A percentile compares a stretch with the other conserved stretches of the same genome.
Evolutionary conservation across 192 early-diverging fungal species (phyloP).

Genomic region (Chytriomyces sp.): DNA sequence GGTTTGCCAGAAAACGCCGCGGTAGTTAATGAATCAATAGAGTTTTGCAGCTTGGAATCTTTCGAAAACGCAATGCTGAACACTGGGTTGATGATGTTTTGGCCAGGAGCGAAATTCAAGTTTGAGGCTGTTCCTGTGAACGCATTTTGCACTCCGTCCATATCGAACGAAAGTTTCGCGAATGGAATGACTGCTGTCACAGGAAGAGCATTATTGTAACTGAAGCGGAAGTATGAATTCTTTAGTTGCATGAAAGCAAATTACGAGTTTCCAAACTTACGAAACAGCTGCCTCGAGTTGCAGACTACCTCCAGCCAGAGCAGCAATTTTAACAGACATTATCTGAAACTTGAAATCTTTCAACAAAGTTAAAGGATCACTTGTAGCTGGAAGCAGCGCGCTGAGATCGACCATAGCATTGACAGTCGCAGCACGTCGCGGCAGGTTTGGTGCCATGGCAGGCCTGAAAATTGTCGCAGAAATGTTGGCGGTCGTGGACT

Average conservation of each 20-base stretch:
- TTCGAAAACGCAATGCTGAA: neutral
- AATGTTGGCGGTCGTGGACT: neutral
- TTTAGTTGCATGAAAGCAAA: too few relatives aligned
- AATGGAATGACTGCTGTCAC: neutral
- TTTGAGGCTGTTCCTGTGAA: neutral
- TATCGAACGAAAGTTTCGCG: neutral
- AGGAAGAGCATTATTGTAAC: neutral
- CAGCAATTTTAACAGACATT: conserved; percentile 29
- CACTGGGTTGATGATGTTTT: neutral
- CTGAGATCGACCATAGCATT: conserved; percentile 3
- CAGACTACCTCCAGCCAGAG: conserved; percentile 18
- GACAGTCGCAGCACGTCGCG: neutral
- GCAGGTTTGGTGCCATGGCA: neutral
- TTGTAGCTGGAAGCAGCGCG: conserved; percentile 1
- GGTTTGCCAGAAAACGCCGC: neutral
- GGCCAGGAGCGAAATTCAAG: neutral
- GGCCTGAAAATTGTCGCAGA: conserved; percentile 3
- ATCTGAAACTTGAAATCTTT: conserved; percentile 20
- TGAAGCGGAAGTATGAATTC: neutral
- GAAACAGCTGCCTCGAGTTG: neutral
- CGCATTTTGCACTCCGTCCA: neutral
- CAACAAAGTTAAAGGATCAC: neutral
- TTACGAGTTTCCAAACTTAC: neutral
- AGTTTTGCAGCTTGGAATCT: neutral
- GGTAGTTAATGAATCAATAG: neutral